These are phyloP conservation scores for Hansfordia pulvinata DNA, from an alignment of 2,329 filamentous ascomycete genomes.

Conservation along the genomic window DNA sequence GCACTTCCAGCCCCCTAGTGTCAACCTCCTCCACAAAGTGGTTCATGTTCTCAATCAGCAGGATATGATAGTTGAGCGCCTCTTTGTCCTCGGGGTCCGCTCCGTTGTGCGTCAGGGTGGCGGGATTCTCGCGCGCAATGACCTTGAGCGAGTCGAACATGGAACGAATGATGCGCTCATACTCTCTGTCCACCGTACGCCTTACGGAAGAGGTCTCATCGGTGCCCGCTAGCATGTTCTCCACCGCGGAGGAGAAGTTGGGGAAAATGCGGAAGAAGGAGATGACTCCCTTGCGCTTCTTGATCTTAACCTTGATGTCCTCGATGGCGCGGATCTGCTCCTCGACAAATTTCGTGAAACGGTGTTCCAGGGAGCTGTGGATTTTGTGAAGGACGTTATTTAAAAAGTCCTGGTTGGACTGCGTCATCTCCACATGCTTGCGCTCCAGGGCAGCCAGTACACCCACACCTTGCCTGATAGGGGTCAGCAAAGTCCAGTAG, in stretches of 20 bases:
- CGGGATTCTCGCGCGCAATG: constrained; percentile 63
- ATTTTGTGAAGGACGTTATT: constrained; percentile 68
- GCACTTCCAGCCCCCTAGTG: constrained; percentile 55
- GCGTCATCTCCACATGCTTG: constrained; percentile 65
- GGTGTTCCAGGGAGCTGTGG: constrained; percentile 56
- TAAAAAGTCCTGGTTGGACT: constrained; percentile 88
- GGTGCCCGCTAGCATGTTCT: constrained; percentile 61
- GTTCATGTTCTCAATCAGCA: constrained; percentile 98
- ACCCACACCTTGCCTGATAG: constrained; percentile 68
- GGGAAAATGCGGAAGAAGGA: constrained; percentile 92
- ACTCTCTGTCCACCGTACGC: constrained; percentile 71
- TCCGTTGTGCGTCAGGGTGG: constrained; percentile 26
- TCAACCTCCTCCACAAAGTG: constrained; percentile 91
- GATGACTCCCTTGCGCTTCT: constrained; percentile 95
- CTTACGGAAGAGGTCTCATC: constrained; percentile 51
- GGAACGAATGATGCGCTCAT: constrained; percentile 75
- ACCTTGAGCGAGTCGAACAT: constrained; percentile 98
- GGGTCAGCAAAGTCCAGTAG: constrained; percentile 9
- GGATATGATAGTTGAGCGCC: constrained; percentile 90
- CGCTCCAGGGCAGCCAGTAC: constrained; percentile 70
- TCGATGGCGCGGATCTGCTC: constrained; percentile 93
- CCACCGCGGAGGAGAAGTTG: constrained; percentile 66
- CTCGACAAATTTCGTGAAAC: constrained; percentile 83
- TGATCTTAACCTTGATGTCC: constrained; percentile 97
- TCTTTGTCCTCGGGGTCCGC: constrained; percentile 78